Base-by-base conservation (phyloP, 1,284 basidiomycete genomes). In the Leucoagaricus sp. region DNA sequence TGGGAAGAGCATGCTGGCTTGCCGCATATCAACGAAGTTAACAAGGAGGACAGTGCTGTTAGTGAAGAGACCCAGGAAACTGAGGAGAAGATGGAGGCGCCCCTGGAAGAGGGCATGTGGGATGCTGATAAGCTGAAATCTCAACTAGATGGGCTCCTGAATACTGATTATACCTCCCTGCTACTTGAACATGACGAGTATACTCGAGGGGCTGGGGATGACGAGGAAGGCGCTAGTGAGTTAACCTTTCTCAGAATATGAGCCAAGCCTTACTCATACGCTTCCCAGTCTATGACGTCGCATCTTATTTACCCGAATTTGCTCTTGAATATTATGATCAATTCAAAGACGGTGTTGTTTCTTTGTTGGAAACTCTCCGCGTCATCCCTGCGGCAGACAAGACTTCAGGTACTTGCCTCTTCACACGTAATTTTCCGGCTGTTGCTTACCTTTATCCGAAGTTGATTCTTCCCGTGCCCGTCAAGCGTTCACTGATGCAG, bases 281-380 rank as follows among this genome's bases (percentile, higher is more conserved):
- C 60, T 55, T 59, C 47, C 61, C 68, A 95, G 94, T 96, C 46
- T 93, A 91, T 74, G 83, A 93, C 58, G 65, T 96, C 28, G 80
- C 88, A 46, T 83, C 90, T 26, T 98, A 98, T 73, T 79, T 99
- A 34, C 97, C 96, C 2, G 94, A 97, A 58, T 76, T 84, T 2
- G 63, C 95, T 12, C 71, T 91, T 42, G 91, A 93, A 0, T 79
- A 83, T 58, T 98, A 91, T 72, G 85, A 94, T 62, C 75, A 80
- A 10, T 69, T 91, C 61, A 87, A 88, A 19, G 82, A 89, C 57
- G 73, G 77, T 1, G 57, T 95, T 3, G 68, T 91, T 34, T 81
- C 83, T 6, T 83, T 82, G 79, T 75, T 98, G 49, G 75, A 82
- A 57, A 79, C 75, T 9, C 63, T 94, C n/a, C 92, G 91, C 21